phyloP scores from a whole-genome alignment of 805 yeast species.

The Priceomyces castillae region DNA sequence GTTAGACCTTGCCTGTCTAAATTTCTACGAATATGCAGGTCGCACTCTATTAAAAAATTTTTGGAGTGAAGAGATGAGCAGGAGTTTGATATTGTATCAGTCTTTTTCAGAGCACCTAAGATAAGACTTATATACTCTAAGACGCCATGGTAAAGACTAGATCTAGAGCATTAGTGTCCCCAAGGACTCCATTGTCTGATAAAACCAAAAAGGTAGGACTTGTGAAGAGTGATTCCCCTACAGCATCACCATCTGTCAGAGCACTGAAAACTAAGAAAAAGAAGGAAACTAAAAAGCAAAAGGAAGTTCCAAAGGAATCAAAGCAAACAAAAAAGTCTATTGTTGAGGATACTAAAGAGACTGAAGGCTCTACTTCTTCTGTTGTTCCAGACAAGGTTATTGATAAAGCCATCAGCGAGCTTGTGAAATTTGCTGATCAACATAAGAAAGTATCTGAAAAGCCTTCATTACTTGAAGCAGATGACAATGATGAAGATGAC shows the following conservation, averaged over 20 bases:
- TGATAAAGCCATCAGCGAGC: slow-evolving; percentile 58
- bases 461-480: slow-evolving; percentile 49
- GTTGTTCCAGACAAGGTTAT: slow-evolving; percentile 22
- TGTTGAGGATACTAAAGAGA: slow-evolving; percentile 3
- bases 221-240: slow-evolving; percentile 18
- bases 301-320: slow-evolving; percentile 7
- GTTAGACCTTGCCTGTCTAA: no score
- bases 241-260: slow-evolving; percentile 22
- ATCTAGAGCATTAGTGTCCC: slow-evolving; percentile 25
- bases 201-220: slow-evolving; percentile 20
- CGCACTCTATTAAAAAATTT: background rate
- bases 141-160: slow-evolving; percentile 31
- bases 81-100: background rate
- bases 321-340: slow-evolving; percentile 10
- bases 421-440: slow-evolving; percentile 55
- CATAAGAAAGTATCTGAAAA: slow-evolving; percentile 30
- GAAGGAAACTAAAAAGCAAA: slow-evolving; percentile 7
- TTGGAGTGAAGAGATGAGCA: background rate
- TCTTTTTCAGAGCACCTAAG: background rate
- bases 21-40: background rate
- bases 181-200: slow-evolving; percentile 25
- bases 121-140: background rate
- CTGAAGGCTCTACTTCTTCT: slow-evolving; percentile 4
- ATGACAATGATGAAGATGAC: slow-evolving; percentile 49
- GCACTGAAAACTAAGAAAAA: slow-evolving; percentile 15